Evolutionary conservation across 2,329 filamentous ascomycete genomes (phyloP).

Genomic region (Cercospora zeae-maydis): DNA sequence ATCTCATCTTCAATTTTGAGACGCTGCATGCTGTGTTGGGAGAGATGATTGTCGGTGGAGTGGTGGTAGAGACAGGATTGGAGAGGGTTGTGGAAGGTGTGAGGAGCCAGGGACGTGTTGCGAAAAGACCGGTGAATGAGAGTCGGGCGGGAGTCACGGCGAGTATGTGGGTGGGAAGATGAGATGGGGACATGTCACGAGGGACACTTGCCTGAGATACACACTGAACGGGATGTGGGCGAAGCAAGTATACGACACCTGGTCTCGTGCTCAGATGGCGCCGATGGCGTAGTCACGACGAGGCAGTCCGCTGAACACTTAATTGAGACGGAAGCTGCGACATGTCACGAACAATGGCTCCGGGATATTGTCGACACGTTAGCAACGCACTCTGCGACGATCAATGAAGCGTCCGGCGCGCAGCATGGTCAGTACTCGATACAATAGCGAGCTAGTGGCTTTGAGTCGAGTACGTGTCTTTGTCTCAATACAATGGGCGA

Average conservation of each 20-base stretch:
- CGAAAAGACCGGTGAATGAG: conserved; percentile 75
- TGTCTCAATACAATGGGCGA: not conserved
- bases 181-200: conserved; percentile 13
- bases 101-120: conserved; percentile 67
- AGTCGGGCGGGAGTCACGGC: conserved; percentile 39
- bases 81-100: conserved; percentile 87
- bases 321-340: not conserved
- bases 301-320: not conserved
- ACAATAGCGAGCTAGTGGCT: not conserved
- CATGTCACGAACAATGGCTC: not conserved
- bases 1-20: conserved; percentile 99
- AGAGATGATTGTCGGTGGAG: conserved; percentile 93
- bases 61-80: conserved; percentile 87
- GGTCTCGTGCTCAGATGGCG: not conserved
- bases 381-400: not conserved
- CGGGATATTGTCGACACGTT: not conserved
- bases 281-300: not conserved
- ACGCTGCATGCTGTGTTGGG: conserved; percentile 84
- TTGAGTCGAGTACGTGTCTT: not conserved
- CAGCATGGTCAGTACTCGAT: not conserved
- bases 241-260: not conserved
- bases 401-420: not conserved
- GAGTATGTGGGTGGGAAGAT: conserved; percentile 38
- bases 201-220: not conserved
- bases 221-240: not conserved